These are phyloP conservation scores for Halophytophthora polymorphica DNA, from an alignment of 352 stramenopile species.

Conservation along the genomic window DNA sequence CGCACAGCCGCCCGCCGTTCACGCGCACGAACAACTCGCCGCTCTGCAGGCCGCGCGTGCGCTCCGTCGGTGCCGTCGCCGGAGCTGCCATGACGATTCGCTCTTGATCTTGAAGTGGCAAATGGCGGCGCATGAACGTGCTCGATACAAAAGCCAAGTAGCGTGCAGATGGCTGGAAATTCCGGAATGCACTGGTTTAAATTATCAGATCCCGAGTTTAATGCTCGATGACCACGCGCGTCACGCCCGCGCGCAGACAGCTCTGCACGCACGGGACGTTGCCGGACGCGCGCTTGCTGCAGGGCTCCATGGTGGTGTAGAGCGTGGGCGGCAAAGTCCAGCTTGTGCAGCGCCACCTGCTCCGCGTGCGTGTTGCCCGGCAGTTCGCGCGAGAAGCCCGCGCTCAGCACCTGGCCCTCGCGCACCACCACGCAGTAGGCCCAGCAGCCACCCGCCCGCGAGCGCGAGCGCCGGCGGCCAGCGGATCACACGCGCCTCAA, in stretches of 20 bases:
- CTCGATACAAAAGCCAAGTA: too few relatives aligned
- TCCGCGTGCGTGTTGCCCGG: slow-evolving; percentile 88
- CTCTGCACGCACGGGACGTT: slow-evolving; percentile 81
- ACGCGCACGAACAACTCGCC: slow-evolving; percentile 50
- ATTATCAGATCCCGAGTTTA: too few relatives aligned
- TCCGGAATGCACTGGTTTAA: too few relatives aligned
- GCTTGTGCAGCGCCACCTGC: slow-evolving; percentile 81
- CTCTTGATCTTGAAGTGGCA: too few relatives aligned
- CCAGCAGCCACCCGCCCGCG: slow-evolving; percentile 73
- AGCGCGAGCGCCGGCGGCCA: slow-evolving; percentile 81
- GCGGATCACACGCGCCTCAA: slow-evolving; percentile 44
- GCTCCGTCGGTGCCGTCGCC: slow-evolving; percentile 5
- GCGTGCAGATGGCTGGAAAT: too few relatives aligned
- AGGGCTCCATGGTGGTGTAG: slow-evolving; percentile 91
- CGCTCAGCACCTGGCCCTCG: slow-evolving; percentile 52
- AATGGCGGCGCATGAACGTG: too few relatives aligned
- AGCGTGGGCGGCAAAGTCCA: slow-evolving; percentile 74
- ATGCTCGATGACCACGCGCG: slow-evolving; percentile 72
- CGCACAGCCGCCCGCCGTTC: slow-evolving; percentile 14
- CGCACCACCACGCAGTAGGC: slow-evolving; percentile 78
- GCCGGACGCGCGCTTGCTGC: slow-evolving; percentile 79
- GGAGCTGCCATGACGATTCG: neutral
- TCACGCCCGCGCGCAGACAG: slow-evolving; percentile 64
- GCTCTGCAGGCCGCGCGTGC: slow-evolving; percentile 25
- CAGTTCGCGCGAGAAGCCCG: slow-evolving; percentile 83